phyloP scores from a whole-genome alignment of 139 green algal genomes.

The Chlamydomonas sp. region DNA sequence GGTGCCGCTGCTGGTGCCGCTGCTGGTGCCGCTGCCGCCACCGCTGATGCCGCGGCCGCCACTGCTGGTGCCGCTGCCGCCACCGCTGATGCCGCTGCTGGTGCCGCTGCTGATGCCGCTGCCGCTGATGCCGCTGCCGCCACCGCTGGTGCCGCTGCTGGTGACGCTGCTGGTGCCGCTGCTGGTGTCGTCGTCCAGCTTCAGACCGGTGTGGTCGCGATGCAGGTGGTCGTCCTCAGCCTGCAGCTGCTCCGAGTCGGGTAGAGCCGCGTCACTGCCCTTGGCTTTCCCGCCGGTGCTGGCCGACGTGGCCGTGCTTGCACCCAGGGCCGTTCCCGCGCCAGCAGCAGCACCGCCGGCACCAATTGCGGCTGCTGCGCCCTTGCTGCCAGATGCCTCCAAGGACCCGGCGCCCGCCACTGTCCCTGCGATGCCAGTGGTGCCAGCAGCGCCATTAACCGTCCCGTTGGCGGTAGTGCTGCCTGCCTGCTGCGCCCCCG shows the following conservation, averaged over 20 bases:
- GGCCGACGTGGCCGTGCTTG: neutral
- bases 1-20: too few species aligned
- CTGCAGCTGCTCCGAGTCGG: too few species aligned
- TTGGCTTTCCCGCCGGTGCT: neutral
- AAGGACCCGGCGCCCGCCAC: too few species aligned
- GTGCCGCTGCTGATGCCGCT: too few species aligned
- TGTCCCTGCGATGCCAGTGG: too few species aligned
- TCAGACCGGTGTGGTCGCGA: neutral
- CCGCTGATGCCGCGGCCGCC: too few species aligned
- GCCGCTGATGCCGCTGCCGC: neutral
- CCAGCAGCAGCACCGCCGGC: neutral
- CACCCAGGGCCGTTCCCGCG: neutral
- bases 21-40: too few species aligned
- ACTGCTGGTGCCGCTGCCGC: too few species aligned
- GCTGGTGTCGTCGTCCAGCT: conserved; percentile 6
- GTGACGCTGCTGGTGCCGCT: neutral
- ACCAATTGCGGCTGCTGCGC: too few species aligned
- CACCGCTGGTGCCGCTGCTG: neutral
- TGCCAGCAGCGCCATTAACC: neutral
- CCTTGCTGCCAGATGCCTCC: too few species aligned
- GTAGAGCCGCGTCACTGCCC: neutral
- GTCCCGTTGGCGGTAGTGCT: neutral
- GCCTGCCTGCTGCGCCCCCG: neutral
- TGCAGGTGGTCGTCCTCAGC: conserved; percentile 1
- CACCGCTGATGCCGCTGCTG: too few species aligned